A percentile compares a stretch with the other conserved stretches of the same genome.
These are phyloP conservation scores for Fusarium vanettenii DNA, from an alignment of 2,329 filamentous ascomycete species.

Conservation along the genomic window DNA sequence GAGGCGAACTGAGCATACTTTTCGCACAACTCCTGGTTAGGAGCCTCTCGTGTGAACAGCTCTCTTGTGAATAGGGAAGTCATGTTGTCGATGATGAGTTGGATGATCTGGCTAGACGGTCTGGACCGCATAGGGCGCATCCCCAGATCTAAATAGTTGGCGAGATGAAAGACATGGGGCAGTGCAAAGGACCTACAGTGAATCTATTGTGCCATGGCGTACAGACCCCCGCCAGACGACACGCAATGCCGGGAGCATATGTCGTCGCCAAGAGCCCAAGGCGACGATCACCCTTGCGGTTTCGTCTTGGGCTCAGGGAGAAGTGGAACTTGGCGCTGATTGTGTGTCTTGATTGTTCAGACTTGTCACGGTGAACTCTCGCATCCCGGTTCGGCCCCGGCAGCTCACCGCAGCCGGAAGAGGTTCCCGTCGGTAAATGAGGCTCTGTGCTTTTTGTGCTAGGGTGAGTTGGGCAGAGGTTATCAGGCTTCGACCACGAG, in stretches of 20 bases:
- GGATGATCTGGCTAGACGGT: background rate
- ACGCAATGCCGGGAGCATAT: slow-evolving; percentile 39
- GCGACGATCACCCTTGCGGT: slow-evolving; percentile 39
- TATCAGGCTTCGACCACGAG: slow-evolving; percentile 32
- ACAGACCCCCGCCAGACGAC: slow-evolving; percentile 36
- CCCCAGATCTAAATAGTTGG: slow-evolving; percentile 30
- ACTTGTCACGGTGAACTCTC: background rate
- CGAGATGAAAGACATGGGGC: slow-evolving; percentile 6
- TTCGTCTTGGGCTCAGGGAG: slow-evolving; percentile 11
- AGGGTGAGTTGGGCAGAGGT: slow-evolving; percentile 15
- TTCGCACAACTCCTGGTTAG: slow-evolving; percentile 46
- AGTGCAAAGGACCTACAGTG: slow-evolving; percentile 4
- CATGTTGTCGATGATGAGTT: slow-evolving; percentile 22
- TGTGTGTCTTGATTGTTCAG: slow-evolving; percentile 1
- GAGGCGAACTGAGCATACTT: slow-evolving; percentile 59
- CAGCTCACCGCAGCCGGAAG: slow-evolving; percentile 15
- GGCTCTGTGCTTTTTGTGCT: slow-evolving; percentile 23
- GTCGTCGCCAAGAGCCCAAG: slow-evolving; percentile 37
- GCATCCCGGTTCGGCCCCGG: slow-evolving; percentile 14
- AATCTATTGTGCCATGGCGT: slow-evolving; percentile 23
- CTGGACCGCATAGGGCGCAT: background rate
- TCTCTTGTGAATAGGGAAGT: slow-evolving; percentile 31
- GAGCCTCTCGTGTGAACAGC: slow-evolving; percentile 28
- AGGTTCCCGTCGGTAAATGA: slow-evolving; percentile 14
- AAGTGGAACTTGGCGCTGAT: slow-evolving; percentile 10